Evolutionary conservation across 2,329 filamentous ascomycete species (phyloP).

Genomic region (Rhinocladiella mackenziei): DNA sequence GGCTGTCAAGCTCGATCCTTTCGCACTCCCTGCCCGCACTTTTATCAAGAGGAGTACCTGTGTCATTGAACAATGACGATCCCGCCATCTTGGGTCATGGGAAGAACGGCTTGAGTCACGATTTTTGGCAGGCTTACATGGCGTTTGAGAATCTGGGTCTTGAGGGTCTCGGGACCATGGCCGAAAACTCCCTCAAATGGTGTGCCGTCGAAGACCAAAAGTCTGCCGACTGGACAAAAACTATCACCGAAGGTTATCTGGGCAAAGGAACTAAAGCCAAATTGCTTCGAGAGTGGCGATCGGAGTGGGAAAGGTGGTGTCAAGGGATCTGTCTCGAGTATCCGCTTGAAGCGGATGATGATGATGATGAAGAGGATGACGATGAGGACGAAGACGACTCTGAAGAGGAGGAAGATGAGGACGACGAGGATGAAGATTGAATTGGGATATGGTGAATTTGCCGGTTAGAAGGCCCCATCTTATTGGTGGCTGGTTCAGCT

Average conservation of each 20-base stretch:
- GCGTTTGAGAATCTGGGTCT: conserved; percentile 89
- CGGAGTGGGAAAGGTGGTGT: conserved; percentile 85
- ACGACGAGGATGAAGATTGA: conserved; percentile 23
- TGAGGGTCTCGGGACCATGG: conserved; percentile 77
- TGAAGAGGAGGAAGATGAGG: conserved; percentile 27
- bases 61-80: conserved; percentile 84
- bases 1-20: conserved; percentile 71
- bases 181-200: conserved; percentile 90
- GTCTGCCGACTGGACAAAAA: conserved; percentile 65
- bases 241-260: conserved; percentile 68
- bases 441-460: no score
- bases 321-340: conserved; percentile 83
- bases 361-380: conserved; percentile 32
- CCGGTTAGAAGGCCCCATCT: no score
- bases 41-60: conserved; percentile 76
- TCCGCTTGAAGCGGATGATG: conserved; percentile 48
- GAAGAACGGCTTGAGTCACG: conserved; percentile 76
- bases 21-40: conserved; percentile 78
- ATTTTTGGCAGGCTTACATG: conserved; percentile 91
- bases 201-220: conserved; percentile 79
- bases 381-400: conserved; percentile 25
- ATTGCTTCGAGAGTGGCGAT: conserved; percentile 71
- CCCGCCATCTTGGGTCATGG: conserved; percentile 84
- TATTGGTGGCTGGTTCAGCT: no score
- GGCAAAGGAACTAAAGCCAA: conserved; percentile 68